Evolutionary conservation across 1,139 yeast species (phyloP).

Genomic region (Wickerhamomyces sp.): DNA sequence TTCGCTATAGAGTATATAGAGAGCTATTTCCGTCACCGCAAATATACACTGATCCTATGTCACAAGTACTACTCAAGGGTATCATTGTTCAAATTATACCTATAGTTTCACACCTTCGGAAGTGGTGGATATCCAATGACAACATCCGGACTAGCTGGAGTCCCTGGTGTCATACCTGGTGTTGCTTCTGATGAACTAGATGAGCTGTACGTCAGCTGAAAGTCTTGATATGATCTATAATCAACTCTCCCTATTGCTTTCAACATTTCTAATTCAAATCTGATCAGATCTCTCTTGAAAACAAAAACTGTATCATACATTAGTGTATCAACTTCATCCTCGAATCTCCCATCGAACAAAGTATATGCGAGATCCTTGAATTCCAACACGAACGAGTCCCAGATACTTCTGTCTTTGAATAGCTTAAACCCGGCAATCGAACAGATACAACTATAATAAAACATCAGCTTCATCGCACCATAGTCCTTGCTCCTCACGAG

Average conservation of each 20-base stretch:
- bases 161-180: too few relatives aligned
- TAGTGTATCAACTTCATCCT: constrained; percentile 13
- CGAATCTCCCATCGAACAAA: constrained; percentile 13
- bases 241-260: neutral
- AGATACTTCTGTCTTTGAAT: constrained; percentile 13
- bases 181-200: too few relatives aligned
- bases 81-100: too few relatives aligned
- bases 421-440: constrained; percentile 19
- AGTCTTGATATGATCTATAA: neutral
- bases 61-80: too few relatives aligned
- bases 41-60: too few relatives aligned
- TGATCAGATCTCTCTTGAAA: neutral
- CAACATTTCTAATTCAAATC: neutral
- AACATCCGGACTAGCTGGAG: neutral
- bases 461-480: constrained; percentile 19
- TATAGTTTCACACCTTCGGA: neutral
- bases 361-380: constrained; percentile 10
- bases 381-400: constrained; percentile 23
- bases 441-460: constrained; percentile 14
- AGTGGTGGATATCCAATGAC: neutral
- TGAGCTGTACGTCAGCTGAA: too few relatives aligned
- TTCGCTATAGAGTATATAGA: too few relatives aligned
- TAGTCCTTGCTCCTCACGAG: constrained; percentile 13
- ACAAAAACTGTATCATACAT: constrained; percentile 11
- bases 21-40: too few relatives aligned